Percentiles rank a stretch among this genome's conserved stretches.
Evolutionary conservation across 169 alveolate species (phyloP).

Genomic region (Perkinsus olseni): DNA sequence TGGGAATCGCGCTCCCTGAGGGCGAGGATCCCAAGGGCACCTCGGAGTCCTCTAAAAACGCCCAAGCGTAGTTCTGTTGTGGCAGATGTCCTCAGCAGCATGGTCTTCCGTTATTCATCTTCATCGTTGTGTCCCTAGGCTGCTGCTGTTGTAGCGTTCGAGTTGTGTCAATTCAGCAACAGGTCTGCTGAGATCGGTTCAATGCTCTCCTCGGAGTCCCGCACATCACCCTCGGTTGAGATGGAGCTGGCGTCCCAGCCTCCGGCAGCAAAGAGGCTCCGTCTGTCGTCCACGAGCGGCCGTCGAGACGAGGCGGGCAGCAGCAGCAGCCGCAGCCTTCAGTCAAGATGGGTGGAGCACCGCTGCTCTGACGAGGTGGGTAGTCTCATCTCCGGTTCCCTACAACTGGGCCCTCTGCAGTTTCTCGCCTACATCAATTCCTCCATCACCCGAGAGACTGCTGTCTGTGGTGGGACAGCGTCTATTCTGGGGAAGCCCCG

Average conservation of each 20-base stretch:
- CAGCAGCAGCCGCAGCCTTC: neutral
- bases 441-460: neutral
- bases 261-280: neutral
- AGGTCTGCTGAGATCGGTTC: neutral
- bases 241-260: neutral
- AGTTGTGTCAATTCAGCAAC: neutral
- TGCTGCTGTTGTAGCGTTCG: neutral
- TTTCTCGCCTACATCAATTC: neutral
- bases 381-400: neutral
- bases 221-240: neutral
- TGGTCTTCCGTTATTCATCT: neutral
- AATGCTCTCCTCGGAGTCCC: neutral
- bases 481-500: neutral
- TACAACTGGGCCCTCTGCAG: neutral
- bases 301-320: neutral
- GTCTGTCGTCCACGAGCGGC: neutral
- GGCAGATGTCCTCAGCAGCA: neutral
- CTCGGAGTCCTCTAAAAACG: neutral
- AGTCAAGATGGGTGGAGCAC: neutral
- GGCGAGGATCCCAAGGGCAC: neutral
- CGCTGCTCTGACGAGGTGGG: neutral
- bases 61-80: neutral
- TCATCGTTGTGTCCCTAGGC: neutral
- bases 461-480: neutral
- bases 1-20: neutral